A percentile compares a stretch with the other conserved stretches of the same genome.
These are phyloP conservation scores for Cladophialophora immunda DNA, from an alignment of 2,329 filamentous ascomycete species.

Conservation along the genomic window DNA sequence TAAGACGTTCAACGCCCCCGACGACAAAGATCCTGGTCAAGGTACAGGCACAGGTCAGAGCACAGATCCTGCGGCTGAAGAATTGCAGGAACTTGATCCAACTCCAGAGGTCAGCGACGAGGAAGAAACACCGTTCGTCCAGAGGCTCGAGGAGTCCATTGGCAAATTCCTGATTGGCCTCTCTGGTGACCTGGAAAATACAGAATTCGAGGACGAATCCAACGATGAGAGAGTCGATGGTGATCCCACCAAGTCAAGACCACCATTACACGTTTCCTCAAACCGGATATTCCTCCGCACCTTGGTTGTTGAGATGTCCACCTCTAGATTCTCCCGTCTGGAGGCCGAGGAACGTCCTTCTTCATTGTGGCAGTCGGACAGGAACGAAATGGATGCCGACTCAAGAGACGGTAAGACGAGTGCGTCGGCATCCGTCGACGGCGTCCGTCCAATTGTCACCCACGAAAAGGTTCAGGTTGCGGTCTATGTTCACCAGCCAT, in stretches of 20 bases:
- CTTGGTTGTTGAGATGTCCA: conserved; percentile 46
- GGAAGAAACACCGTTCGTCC: conserved; percentile 35
- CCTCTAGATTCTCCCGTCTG: conserved; percentile 24
- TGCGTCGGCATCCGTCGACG: conserved; percentile 37
- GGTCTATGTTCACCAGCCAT: conserved; percentile 54
- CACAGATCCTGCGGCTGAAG: conserved; percentile 12
- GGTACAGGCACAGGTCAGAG: not conserved
- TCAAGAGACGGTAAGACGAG: conserved; percentile 33
- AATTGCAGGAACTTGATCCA: conserved; percentile 37
- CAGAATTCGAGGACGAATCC: conserved; percentile 47
- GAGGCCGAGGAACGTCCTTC: not conserved
- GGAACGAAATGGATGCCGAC: not conserved
- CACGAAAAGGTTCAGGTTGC: conserved; percentile 39
- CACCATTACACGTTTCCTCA: conserved; percentile 19
- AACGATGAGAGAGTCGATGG: conserved; percentile 40
- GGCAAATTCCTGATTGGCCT: conserved; percentile 55
- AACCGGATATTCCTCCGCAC: conserved; percentile 48
- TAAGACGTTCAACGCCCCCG: not conserved
- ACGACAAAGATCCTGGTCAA: conserved; percentile 3
- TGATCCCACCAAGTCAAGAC: not conserved
- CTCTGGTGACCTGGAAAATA: conserved; percentile 52
- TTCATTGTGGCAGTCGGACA: not conserved
- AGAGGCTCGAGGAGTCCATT: conserved; percentile 41
- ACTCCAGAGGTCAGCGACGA: conserved; percentile 40
- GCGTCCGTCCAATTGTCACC: conserved; percentile 28